Percentiles rank a stretch among this genome's conserved stretches.
Conservation (phyloP, 2,329 filamentous ascomycete genomes). For the Botrytis tulipae region DNA sequence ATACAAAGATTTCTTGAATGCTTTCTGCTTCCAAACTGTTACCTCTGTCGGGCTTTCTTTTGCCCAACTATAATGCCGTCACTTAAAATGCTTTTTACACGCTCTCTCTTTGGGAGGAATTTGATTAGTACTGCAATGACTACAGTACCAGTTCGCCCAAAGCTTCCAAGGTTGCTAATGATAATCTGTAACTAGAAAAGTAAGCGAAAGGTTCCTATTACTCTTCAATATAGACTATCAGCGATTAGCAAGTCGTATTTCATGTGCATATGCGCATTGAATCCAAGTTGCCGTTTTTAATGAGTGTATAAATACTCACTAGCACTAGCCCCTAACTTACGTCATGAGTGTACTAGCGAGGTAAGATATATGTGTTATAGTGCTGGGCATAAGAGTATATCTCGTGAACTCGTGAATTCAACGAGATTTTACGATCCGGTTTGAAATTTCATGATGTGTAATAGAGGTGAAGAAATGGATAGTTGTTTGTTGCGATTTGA, state of each 20-base stretch:
- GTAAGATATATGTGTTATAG: not conserved
- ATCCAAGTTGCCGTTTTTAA: not conserved
- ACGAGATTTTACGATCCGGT: no score
- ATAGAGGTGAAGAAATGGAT: not conserved
- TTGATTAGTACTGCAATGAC: not conserved
- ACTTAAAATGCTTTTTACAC: not conserved
- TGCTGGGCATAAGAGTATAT: not conserved
- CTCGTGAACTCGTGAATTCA: no score
- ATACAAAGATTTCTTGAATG: not conserved
- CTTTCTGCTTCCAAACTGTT: not conserved
- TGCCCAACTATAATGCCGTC: not conserved
- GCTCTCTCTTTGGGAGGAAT: not conserved
- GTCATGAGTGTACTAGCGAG: not conserved
- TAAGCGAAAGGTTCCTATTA: no score
- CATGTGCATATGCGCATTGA: not conserved
- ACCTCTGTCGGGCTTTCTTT: not conserved
- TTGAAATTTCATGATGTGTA: not conserved
- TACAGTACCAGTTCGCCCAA: not conserved
- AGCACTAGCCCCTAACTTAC: not conserved
- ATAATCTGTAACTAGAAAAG: no score
- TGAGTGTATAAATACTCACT: not conserved
- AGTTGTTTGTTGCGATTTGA: not conserved
- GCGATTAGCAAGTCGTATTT: not conserved
- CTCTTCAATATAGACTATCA: no score
- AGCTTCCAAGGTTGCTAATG: no score